Evolutionary conservation across 225 moss, liverwort and hornwort genomes (phyloP), one percentile per base, ranked within the genome.

Genomic region (Anthoceros angustus): DNA sequence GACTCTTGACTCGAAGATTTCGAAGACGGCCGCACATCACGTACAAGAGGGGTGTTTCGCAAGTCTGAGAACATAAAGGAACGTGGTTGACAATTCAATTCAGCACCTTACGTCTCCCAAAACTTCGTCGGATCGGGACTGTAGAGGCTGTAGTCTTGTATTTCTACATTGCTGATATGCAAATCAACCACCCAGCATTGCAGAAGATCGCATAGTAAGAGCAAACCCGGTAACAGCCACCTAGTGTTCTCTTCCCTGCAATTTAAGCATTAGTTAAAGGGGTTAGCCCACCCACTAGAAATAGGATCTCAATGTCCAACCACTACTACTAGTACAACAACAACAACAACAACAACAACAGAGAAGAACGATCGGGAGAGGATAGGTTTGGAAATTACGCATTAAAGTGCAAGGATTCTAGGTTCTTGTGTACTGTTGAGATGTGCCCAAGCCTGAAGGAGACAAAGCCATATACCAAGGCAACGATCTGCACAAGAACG

Each of bases 141-240:
- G 70, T 87, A 98, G 3, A 98, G 75, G 41, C 91, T 88, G 65
- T 88, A 86, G 74, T 98, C 95, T 67, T 98, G 95, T 62, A 92
- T 87, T 74, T 98, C 95, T 66, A 91, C 79, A 77, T 98, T 98
- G 69, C 86, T 91, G 68, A 92, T 87, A 61, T 98, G 88, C 25
- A 98, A 79, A 75, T 87, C 86, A 69, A 98, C 82, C 88, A 98
- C 87, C 77, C 85, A 82, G 39, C 85, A 83, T 81, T 91, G 91
- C 66, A 91, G 78, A 64, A 81, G 77, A 72, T 98, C 91, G 64
- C 86, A 84, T 18, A 81, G 72, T 60, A 88, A 82, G 66, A 98
- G 75, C 49, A 98, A 75, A 10, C 83, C 70, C 42, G 95, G 88
- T 76, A 98, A 87, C n/a, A 98, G 68, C 82, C 82, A 92, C 95